These are phyloP conservation scores for Saposhnikovia divaricata DNA, from an alignment of 129 eudicot genomes.

Conservation along the genomic window DNA sequence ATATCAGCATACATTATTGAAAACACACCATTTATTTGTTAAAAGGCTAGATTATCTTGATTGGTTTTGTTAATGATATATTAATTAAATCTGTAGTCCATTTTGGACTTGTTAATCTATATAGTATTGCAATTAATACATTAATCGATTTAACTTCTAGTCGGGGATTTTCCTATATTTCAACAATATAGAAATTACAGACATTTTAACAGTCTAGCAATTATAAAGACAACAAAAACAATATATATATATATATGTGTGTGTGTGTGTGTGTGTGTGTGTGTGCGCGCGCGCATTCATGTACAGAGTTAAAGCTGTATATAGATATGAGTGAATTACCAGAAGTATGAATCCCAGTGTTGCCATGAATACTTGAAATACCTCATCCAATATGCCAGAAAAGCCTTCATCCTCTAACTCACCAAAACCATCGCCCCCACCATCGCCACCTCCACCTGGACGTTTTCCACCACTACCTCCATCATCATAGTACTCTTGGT, in stretches of 20 bases:
- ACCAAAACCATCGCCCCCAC: conserved; percentile 42
- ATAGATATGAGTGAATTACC: conserved; percentile 21
- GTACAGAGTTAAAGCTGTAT: not conserved
- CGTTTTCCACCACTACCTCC: conserved; percentile 38
- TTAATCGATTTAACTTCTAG: not conserved
- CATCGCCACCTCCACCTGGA: conserved; percentile 34
- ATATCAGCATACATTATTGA: too few species aligned
- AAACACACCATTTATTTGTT: not conserved
- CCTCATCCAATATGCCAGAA: conserved; percentile 51
- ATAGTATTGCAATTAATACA: not conserved
- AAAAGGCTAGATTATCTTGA: not conserved
- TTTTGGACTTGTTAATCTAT: not conserved
- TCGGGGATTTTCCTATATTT: not conserved
- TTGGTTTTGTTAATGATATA: not conserved
- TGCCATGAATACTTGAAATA: conserved; percentile 51
- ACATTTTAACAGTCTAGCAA: too few species aligned
- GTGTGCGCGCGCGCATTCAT: not conserved
- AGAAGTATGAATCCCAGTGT: conserved; percentile 38
- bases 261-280: too few species aligned
- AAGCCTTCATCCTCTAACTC: conserved; percentile 51
- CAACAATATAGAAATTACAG: not conserved
- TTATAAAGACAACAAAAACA: not conserved
- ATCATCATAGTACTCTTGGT: conserved; percentile 54
- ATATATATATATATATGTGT: too few species aligned
- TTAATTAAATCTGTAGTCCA: not conserved